Evolutionary conservation across 192 early-diverging fungal genomes (phyloP), one percentile per base, ranked within the genome.

Genomic region (Ambispora gerdemannii): DNA sequence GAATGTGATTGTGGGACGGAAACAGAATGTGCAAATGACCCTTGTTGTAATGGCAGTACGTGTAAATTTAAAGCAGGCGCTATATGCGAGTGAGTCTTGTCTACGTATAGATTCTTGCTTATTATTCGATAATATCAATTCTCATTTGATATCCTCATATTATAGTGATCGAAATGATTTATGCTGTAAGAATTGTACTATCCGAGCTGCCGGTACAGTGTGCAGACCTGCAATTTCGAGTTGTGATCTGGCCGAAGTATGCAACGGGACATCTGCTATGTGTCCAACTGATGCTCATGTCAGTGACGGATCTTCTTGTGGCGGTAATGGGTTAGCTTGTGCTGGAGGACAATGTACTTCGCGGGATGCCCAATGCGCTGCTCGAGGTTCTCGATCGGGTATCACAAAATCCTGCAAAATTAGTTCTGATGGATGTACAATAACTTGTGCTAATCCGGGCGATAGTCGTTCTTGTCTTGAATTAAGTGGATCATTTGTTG

Each of bases 1-100:
- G 87, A 98, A 59, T 98, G 96, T 76, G 96, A 98, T 72, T 93
- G 93, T 74, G 93, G 90, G 4, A 80, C 83, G 1, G 74, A 81
- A 7, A 85, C 84, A 49, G 84, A 86, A 62, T 93, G 92, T 70
- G 79, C 77, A n/a, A 83, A 79, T 34, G 90, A 92, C 63, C 82
- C 87, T 15, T 98, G 96, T 78, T 98, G 96, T 72, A 82, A 92
- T 73, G 83, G 82, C 6, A 61, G 79, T 0, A 93, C 91, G 0
- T 98, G 96, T 80, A 91, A 86, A 73, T 81, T 93, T 32, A 92
- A 89, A 65, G 15, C 68, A 0, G 88, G 85, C 11, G 90, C 93
- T 8, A 76, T 83, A 2, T 98, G 96, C 77, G 83, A 83, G 77
- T 78, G 73, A 73, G 71, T 75, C 2, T 30, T 19, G 13, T 13